These are phyloP conservation scores for Beauveria pseudobassiana DNA, from an alignment of 2,329 filamentous ascomycete species.

Conservation along the genomic window DNA sequence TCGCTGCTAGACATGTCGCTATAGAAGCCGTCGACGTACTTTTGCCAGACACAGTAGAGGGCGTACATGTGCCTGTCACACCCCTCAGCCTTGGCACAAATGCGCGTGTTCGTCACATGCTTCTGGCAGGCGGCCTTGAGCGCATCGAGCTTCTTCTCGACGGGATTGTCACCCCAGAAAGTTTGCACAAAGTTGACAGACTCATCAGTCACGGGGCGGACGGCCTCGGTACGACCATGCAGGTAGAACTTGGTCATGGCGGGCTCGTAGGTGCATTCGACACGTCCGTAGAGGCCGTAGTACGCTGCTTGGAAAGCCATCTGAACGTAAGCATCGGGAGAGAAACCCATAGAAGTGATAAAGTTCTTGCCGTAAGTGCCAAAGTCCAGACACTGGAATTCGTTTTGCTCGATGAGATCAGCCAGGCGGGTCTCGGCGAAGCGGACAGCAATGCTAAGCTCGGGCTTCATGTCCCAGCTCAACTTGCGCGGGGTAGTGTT, in stretches of 20 bases:
- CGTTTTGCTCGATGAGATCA: conserved; percentile 92
- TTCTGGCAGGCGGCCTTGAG: conserved; percentile 76
- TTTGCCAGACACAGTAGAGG: conserved; percentile 90
- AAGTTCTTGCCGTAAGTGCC: conserved; percentile 90
- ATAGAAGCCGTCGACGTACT: conserved; percentile 67
- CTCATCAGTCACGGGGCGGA: conserved; percentile 77
- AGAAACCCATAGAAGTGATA: conserved; percentile 94
- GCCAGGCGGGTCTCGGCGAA: conserved; percentile 93
- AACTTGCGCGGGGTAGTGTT: conserved; percentile 91
- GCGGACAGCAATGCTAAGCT: conserved; percentile 81
- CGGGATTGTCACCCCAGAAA: conserved; percentile 89
- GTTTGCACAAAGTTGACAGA: conserved; percentile 83
- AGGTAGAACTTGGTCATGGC: conserved; percentile 96
- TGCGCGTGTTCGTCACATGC: conserved; percentile 71
- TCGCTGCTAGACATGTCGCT: conserved; percentile 43
- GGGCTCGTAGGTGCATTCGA: conserved; percentile 94
- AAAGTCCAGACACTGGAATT: conserved; percentile 90
- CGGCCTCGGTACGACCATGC: conserved; percentile 90
- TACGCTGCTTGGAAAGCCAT: conserved; percentile 99
- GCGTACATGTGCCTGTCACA: conserved; percentile 93
- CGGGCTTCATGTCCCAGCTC: conserved; percentile 95
- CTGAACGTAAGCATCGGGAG: conserved; percentile 93
- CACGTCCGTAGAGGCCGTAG: conserved; percentile 87
- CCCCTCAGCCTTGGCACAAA: conserved; percentile 83
- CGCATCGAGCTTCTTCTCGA: conserved; percentile 76